Base-by-base conservation (phyloP, 345 rosid species). In the Populus simonii region DNA sequence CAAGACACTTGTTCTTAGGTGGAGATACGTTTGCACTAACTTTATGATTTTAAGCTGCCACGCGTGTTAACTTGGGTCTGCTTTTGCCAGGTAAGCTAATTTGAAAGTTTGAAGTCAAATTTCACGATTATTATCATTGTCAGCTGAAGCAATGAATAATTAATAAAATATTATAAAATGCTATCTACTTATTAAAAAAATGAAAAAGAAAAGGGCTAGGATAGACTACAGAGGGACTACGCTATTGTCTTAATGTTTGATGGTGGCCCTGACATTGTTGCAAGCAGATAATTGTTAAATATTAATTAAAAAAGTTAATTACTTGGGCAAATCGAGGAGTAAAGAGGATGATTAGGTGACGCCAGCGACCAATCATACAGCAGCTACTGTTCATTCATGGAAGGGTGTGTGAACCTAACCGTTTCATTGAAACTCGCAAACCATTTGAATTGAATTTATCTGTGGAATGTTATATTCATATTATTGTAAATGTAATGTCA, bases 321-420 rank as follows among this genome's bases (percentile, higher is more conserved):
- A n/a, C 9, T 23, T 59, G 22, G 25, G 39, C 53, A 70, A 71
- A 6, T 3, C 27, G 11, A 16, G 73, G 38, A 1, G 22, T 43
- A 23, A n/a, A 7, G 27, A 9, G 27, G 66, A 63, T 20, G 4
- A 55, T 20, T 4, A 1, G 65, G 23, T 86, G 85, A 79, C 80
- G 69, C 70, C 51, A 81, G 74, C 73, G 33, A 68, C 79, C 75
- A 81, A 81, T 80, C 76, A 77, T 69, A 31, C 20, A 39, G 39
- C 20, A 41, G 49, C 83, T 71, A 72, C 77, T 80, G 82, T 81
- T 81, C 69, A 33, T 81, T 81, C 83, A 81, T 79, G 65, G 80
- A 73, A 27, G 66, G 4, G 13, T 41, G 81, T 83, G 79, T 43
- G 43, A 61, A 74, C 61, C n/a, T 76, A 67, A 66, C 82, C 69